A percentile compares a stretch with the other conserved stretches of the same genome.
Evolutionary conservation across 352 stramenopile species (phyloP).

Genomic region (Pythium insidiosum): DNA sequence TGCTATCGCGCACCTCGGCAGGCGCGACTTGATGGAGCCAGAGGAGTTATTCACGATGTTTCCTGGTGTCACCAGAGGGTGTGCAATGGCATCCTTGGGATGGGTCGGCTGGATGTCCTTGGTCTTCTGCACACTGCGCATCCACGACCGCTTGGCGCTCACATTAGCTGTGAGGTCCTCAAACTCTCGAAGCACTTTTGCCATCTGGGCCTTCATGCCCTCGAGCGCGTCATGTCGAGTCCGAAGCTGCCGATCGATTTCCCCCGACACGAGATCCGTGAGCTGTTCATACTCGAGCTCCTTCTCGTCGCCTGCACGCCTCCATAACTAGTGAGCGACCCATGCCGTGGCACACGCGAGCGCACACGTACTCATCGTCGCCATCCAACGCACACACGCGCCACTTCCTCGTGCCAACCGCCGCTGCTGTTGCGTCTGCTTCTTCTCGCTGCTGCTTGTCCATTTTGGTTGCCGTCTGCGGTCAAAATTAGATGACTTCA

Average conservation of each 20-base stretch:
- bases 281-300: conserved; percentile 36
- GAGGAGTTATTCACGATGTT: no score
- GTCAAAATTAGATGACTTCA: no score
- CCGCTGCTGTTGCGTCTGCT: not conserved
- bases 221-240: conserved; percentile 42
- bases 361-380: no score
- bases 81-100: conserved; percentile 8
- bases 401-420: not conserved
- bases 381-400: not conserved
- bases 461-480: no score
- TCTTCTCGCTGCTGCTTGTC: no score
- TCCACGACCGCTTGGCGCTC: conserved; percentile 59
- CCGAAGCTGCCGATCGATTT: conserved; percentile 52
- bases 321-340: not conserved
- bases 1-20: no score
- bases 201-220: conserved; percentile 60
- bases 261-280: conserved; percentile 47
- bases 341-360: no score
- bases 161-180: conserved; percentile 49
- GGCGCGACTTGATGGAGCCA: no score
- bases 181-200: conserved; percentile 56
- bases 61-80: conserved; percentile 22
- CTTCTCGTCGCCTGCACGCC: conserved; percentile 14
- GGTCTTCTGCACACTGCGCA: conserved; percentile 44
- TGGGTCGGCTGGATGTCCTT: conserved; percentile 20